A percentile compares a stretch with the other conserved stretches of the same genome.
Evolutionary conservation across 768 basidiomycete genomes (phyloP).

Genomic region (Daedaleopsis sinensis): DNA sequence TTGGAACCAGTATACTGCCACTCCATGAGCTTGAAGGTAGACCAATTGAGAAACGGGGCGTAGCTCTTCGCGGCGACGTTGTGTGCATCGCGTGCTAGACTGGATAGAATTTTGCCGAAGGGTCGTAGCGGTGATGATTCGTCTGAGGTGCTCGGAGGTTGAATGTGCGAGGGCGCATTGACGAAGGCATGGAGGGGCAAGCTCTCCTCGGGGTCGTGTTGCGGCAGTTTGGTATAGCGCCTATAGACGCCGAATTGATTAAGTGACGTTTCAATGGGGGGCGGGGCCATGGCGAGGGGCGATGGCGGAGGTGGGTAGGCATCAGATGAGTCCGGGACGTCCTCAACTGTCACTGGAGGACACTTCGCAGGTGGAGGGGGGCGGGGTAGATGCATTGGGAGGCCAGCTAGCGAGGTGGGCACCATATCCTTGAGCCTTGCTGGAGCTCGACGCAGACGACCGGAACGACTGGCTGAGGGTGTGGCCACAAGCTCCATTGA

Average conservation of each 20-base stretch:
- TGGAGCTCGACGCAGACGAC: background rate
- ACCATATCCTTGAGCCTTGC: background rate
- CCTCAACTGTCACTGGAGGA: background rate
- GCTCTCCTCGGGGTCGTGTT: slow-evolving; percentile 7
- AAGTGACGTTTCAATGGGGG: background rate
- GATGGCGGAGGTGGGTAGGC: background rate
- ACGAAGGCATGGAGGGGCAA: background rate
- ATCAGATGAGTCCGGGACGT: background rate
- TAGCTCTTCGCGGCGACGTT: background rate
- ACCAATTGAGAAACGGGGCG: slow-evolving; percentile 13
- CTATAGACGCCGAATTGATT: slow-evolving; percentile 10
- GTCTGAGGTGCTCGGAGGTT: background rate
- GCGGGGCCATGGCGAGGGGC: background rate
- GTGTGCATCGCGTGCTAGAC: background rate
- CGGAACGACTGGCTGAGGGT: background rate
- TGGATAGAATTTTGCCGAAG: background rate
- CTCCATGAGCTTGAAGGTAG: slow-evolving; percentile 28
- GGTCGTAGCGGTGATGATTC: background rate
- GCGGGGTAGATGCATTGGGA: background rate
- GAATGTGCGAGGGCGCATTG: background rate
- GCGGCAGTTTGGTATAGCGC: background rate
- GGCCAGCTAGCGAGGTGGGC: background rate
- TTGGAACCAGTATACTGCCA: slow-evolving; percentile 34
- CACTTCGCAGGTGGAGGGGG: background rate
- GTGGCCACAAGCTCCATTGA: background rate